Conservation (phyloP, 805 yeast genomes). For the Candida sithepensis region DNA sequence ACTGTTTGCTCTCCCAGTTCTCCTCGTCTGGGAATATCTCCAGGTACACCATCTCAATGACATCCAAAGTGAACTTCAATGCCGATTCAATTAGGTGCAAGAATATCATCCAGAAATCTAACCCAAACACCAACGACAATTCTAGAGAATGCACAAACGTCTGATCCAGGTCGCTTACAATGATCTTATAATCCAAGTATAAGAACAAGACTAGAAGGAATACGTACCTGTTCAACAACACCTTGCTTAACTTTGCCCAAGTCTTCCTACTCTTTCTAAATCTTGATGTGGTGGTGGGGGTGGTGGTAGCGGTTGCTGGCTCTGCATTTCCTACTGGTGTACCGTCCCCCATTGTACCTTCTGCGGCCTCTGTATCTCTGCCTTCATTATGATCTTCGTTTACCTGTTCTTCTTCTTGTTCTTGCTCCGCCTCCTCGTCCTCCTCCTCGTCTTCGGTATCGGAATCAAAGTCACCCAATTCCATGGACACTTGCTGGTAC, state of each 20-base stretch:
- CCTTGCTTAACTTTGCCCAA: neutral
- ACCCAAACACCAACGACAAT: slow-evolving; percentile 64
- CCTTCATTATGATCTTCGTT: neutral
- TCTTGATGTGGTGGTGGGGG: no score
- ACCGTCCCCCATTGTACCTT: neutral
- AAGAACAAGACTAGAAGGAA: slow-evolving; percentile 43
- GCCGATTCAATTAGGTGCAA: slow-evolving; percentile 47
- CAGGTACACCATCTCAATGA: slow-evolving; percentile 54
- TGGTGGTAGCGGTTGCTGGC: neutral
- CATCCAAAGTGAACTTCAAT: slow-evolving; percentile 46
- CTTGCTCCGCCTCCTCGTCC: neutral
- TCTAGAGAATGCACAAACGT: slow-evolving; percentile 51
- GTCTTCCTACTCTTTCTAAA: slow-evolving; percentile 18
- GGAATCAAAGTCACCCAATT: slow-evolving; percentile 15
- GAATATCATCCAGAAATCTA: slow-evolving; percentile 66
- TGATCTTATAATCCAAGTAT: slow-evolving; percentile 47
- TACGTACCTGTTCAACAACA: slow-evolving; percentile 35
- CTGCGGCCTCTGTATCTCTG: neutral
- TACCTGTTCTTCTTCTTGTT: neutral
- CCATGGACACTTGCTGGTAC: slow-evolving; percentile 39
- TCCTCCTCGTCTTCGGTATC: slow-evolving; percentile 1
- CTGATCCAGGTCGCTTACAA: slow-evolving; percentile 54
- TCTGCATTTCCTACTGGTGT: neutral
- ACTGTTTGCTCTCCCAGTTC: slow-evolving; percentile 70
- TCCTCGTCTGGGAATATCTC: slow-evolving; percentile 46